Base-by-base conservation (phyloP, 2,329 filamentous ascomycete genomes). In the Hysterium pulicare region DNA sequence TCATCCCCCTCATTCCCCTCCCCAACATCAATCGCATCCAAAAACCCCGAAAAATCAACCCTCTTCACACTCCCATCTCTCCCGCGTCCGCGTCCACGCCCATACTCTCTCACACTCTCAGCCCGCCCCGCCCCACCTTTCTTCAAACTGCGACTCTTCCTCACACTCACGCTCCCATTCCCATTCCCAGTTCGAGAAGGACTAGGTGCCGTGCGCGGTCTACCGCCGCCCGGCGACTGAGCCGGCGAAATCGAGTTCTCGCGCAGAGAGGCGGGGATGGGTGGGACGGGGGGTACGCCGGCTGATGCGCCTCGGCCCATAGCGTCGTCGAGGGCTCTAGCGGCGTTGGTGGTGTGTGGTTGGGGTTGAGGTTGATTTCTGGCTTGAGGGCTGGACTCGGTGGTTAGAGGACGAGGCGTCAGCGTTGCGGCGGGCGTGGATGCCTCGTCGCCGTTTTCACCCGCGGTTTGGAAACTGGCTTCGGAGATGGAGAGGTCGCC, bases 401-500 rank as follows among this genome's bases (percentile, higher is more conserved):
- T n/a, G n/a, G n/a, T n/a, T n/a, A n/a, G n/a, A n/a, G 15, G 21
- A 13, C 11, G 21, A 21, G 15, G 17, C 22, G 13, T 31, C 26
- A 30, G 17, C 19, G 30, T 41, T 30, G 16, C 36, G 1, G 43
- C 32, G 30, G 40, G 34, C 20, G 40, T 45, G 10, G 39, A 36
- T 20, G 38, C 33, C 15, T 34, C 31, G 7, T 28, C 24, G 8
- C 8, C 7, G 24, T 16, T 34, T 8, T 21, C 8, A 15, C 15
- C 32, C 15, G 32, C 15, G 32, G 24, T 28, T 34, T 34, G 32
- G 32, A 20, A 15, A 34, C n/a, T 34, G 8, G 32, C 32, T 56
- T 87, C 84, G 5, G 82, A 86, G n/a, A 79, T 73, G 33, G 78
- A 78, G 50, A 79, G 76, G 43, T 87, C 83, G 49, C 83, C 85